phyloP scores from a whole-genome alignment of 1,284 basidiomycete genomes.

The Phellopilus nigrolimitatus region DNA sequence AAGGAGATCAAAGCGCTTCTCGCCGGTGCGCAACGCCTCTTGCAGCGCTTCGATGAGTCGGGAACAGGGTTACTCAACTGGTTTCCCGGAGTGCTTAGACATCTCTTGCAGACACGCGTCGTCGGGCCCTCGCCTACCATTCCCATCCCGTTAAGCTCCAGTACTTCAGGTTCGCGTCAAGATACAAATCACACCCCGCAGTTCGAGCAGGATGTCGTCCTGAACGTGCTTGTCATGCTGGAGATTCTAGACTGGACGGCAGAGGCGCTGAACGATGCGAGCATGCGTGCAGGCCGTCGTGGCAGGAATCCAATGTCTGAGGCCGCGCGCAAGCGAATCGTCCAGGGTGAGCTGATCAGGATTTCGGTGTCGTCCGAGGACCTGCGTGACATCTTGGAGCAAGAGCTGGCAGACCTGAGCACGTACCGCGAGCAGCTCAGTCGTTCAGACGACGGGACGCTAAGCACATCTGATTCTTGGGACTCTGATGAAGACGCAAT shows the following conservation, averaged over 20 bases:
- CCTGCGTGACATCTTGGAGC: constrained; percentile 3
- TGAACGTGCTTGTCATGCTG: constrained; percentile 15
- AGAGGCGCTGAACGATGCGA: not conserved
- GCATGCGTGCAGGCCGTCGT: not conserved
- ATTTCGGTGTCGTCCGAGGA: constrained; percentile 12
- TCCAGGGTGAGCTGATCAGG: constrained; percentile 12
- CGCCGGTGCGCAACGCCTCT: constrained; percentile 6
- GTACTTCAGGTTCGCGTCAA: too few species aligned
- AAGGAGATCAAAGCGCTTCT: constrained; percentile 14
- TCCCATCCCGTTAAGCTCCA: not conserved
- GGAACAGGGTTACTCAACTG: constrained; percentile 8
- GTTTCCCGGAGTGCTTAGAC: constrained; percentile 13
- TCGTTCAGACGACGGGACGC: not conserved
- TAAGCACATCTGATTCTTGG: not conserved
- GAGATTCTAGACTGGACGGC: constrained; percentile 12
- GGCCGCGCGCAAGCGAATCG: constrained; percentile 4
- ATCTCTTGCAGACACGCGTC: constrained; percentile 7
- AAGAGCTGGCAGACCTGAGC: constrained; percentile 9
- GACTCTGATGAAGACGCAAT: not conserved
- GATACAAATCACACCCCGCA: not conserved
- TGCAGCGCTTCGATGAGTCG: not conserved
- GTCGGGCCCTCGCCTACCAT: not conserved
- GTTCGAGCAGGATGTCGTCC: constrained; percentile 1
- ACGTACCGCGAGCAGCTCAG: constrained; percentile 2
- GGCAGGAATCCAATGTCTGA: not conserved